phyloP scores from a whole-genome alignment of 2,329 filamentous ascomycete genomes.

The Periconia macrospinosa region DNA sequence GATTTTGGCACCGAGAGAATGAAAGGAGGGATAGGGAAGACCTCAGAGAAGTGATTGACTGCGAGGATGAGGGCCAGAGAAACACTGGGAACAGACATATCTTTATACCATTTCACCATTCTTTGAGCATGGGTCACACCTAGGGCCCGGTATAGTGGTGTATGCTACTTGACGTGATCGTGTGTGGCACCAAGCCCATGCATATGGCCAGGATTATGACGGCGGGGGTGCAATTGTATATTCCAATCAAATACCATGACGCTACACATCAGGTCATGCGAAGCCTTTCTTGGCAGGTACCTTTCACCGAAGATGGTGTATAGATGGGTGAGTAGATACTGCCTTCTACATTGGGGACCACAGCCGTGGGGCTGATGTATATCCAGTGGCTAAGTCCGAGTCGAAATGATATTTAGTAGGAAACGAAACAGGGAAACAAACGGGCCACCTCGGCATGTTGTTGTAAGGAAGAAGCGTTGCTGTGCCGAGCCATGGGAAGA shows the following conservation, averaged over 20 bases:
- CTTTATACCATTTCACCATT: conserved; percentile 29
- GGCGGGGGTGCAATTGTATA: conserved; percentile 13
- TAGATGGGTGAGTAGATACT: conserved; percentile 13
- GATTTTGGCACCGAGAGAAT: conserved; percentile 4
- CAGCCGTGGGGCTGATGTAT: conserved; percentile 11
- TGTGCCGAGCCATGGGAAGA: not conserved
- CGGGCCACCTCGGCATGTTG: too few relatives aligned
- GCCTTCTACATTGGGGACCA: conserved; percentile 32
- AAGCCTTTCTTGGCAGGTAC: conserved; percentile 37
- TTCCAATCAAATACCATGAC: conserved; percentile 25
- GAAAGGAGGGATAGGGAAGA: conserved; percentile 14
- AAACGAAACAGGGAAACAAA: not conserved
- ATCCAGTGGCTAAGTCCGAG: not conserved
- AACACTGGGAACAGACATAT: conserved; percentile 20
- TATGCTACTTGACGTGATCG: conserved; percentile 8
- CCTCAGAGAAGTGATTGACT: conserved; percentile 12
- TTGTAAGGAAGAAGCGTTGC: too few relatives aligned
- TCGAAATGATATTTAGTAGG: not conserved
- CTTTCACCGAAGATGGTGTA: conserved; percentile 9
- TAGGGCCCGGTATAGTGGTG: conserved; percentile 4
- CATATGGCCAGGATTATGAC: conserved; percentile 9
- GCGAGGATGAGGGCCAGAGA: conserved; percentile 16
- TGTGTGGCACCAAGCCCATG: conserved; percentile 6
- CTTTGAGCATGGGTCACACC: conserved; percentile 4
- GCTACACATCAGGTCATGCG: conserved; percentile 19